Evolutionary conservation across 2,329 filamentous ascomycete species (phyloP).

Genomic region (Xylaria sp.): DNA sequence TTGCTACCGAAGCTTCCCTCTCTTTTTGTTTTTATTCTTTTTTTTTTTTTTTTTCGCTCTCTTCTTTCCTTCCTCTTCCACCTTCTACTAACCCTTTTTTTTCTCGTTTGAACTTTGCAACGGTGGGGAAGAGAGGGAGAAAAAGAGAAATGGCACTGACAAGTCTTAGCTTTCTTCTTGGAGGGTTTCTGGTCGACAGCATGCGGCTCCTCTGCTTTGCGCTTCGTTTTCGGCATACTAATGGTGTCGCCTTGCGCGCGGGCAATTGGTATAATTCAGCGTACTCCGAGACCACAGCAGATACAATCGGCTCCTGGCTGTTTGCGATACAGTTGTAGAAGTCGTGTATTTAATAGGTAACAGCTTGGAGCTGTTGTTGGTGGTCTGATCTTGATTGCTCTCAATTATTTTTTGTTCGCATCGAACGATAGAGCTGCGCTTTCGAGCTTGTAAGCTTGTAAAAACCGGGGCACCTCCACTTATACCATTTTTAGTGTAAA

Average conservation of each 20-base stretch:
- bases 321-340: background rate
- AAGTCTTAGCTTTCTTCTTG: conserved; percentile 64
- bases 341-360: background rate
- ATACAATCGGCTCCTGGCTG: background rate
- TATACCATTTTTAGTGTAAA: conserved; percentile 20
- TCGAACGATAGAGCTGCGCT: conserved; percentile 31
- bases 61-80: too few relatives aligned
- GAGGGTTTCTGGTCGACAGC: conserved; percentile 55
- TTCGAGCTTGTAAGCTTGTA: conserved; percentile 12
- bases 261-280: background rate
- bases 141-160: conserved; percentile 46
- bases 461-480: conserved; percentile 35
- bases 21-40: background rate
- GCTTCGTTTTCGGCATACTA: conserved; percentile 63
- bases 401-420: conserved; percentile 28
- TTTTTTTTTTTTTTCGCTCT: background rate
- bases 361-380: background rate
- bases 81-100: too few relatives aligned
- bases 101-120: background rate
- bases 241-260: conserved; percentile 28
- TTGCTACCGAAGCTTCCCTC: background rate
- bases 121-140: conserved; percentile 1
- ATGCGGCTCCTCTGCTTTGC: conserved; percentile 66
- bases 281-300: background rate
- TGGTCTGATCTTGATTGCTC: conserved; percentile 28